A percentile compares a stretch with the other conserved stretches of the same genome.
phyloP scores from a whole-genome alignment of 2,329 filamentous ascomycete species.

The Fusarium torreyae region DNA sequence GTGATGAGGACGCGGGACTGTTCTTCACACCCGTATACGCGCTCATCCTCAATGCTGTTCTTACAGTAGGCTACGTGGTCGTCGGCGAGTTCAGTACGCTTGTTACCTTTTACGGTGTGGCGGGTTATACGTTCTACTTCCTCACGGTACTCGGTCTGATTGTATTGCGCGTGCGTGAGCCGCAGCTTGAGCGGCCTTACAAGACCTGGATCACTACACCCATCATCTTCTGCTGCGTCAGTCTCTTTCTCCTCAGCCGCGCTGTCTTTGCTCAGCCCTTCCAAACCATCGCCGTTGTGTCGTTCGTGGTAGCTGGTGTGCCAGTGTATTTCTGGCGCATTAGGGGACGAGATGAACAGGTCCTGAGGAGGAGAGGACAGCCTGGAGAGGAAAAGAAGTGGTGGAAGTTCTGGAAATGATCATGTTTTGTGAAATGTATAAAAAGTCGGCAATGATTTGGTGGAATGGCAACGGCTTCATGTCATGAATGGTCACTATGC shows the following conservation, averaged over 20 bases:
- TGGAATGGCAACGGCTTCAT: conserved; percentile 16
- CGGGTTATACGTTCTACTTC: conserved; percentile 98
- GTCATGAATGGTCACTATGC: conserved; percentile 16
- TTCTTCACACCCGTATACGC: conserved; percentile 97
- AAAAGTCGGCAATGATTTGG: background rate
- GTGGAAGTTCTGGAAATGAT: conserved; percentile 74
- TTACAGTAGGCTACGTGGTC: conserved; percentile 84
- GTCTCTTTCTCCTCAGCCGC: conserved; percentile 88
- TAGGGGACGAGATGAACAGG: conserved; percentile 71
- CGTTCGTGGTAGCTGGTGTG: conserved; percentile 86
- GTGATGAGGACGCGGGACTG: conserved; percentile 83
- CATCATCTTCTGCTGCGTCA: conserved; percentile 98
- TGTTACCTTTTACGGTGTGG: conserved; percentile 97
- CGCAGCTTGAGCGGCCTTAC: conserved; percentile 90
- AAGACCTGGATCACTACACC: conserved; percentile 97
- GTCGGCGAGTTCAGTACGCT: conserved; percentile 93
- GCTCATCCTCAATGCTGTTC: conserved; percentile 81
- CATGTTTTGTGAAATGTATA: background rate
- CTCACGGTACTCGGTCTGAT: conserved; percentile 94
- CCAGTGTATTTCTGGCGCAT: conserved; percentile 93
- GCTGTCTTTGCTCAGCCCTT: conserved; percentile 92
- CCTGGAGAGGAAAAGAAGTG: conserved; percentile 57
- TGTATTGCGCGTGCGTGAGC: conserved; percentile 88
- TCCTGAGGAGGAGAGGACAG: conserved; percentile 57
- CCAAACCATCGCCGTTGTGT: conserved; percentile 89